Conservation (phyloP, 2,329 filamentous ascomycete species). For the Parasarocladium wereldwijsianum region DNA sequence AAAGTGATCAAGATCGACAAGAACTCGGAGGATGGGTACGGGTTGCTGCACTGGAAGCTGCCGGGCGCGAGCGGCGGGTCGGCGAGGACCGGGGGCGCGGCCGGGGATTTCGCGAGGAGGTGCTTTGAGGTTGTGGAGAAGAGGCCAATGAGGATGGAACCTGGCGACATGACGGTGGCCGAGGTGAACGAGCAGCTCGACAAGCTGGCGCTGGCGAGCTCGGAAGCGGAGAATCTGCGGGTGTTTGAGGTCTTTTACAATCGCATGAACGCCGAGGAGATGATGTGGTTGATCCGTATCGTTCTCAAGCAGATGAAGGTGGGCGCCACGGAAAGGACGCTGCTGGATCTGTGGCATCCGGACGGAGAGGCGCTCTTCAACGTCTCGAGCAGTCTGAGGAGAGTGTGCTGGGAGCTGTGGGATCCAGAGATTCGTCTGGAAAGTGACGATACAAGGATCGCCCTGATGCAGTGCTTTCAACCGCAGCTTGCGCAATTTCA, state of each 20-base stretch:
- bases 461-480: slow-evolving; percentile 89
- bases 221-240: slow-evolving; percentile 70
- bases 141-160: slow-evolving; percentile 57
- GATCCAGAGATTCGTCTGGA: slow-evolving; percentile 60
- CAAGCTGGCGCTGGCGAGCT: slow-evolving; percentile 55
- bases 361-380: slow-evolving; percentile 70
- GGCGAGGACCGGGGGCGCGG: too few relatives aligned
- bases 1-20: slow-evolving; percentile 86
- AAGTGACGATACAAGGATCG: slow-evolving; percentile 58
- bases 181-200: slow-evolving; percentile 85
- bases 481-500: slow-evolving; percentile 91
- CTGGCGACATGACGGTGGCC: slow-evolving; percentile 69
- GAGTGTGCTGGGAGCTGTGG: slow-evolving; percentile 88
- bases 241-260: slow-evolving; percentile 77
- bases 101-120: slow-evolving; percentile 83
- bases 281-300: slow-evolving; percentile 91
- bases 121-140: slow-evolving; percentile 82
- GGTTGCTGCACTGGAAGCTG: slow-evolving; percentile 81
- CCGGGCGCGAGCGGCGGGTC: slow-evolving; percentile 52
- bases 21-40: slow-evolving; percentile 77
- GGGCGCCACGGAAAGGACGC: slow-evolving; percentile 73
- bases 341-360: slow-evolving; percentile 71
- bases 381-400: slow-evolving; percentile 75
- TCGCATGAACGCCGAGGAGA: slow-evolving; percentile 82
- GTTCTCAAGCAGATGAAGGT: slow-evolving; percentile 66